Evolutionary conservation across 2,329 filamentous ascomycete genomes (phyloP), one percentile per base, ranked within the genome.

Genomic region (Rosellinia necatrix): DNA sequence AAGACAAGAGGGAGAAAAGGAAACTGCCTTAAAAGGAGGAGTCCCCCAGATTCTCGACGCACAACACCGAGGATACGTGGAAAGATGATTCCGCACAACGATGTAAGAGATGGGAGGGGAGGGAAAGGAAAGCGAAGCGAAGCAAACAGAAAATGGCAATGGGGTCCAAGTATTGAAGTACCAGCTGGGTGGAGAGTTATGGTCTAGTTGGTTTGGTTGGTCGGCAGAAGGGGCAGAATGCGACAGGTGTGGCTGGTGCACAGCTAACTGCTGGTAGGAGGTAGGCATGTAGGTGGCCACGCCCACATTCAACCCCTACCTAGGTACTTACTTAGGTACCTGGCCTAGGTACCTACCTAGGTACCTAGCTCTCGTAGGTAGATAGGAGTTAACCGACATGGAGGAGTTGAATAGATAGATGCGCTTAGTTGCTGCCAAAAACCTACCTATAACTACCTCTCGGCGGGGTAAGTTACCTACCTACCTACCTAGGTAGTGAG

Each of bases 1-100:
- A 47, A 64, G 57, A 64, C 49, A 54, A 61, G 55, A 59, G 54
- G 50, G 48, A 62, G 62, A 69, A 73, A 74, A 72, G 72, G 72
- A 75, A 74, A 74, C 70, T 70, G 71, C 71, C 72, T 71, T 72
- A 60, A 71, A 74, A 70, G 66, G 67, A 74, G 69, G 68, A 71
- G 68, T 69, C 69, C 70, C 70, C 73, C 69, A 60, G 64, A 67
- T 67, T 71, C 69, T 72, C 69, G 66, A 71, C 71, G 70, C 74
- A 70, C 67, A 71, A 69, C 68, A 69, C 71, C 61, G 68, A 70
- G 70, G 65, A 68, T 68, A 68, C 64, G 70, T 65, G 67, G 69
- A 65, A 68, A 69, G 49, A 47, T 48, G 58, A 67, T 68, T 71
- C 68, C 65, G 58, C 65, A 70, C 65, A 63, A 63, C 69, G 66